Percentiles rank a stretch among this genome's conserved stretches.
These are phyloP conservation scores for Euphorbia corollata DNA, from an alignment of 441 rosid species.

Conservation along the genomic window DNA sequence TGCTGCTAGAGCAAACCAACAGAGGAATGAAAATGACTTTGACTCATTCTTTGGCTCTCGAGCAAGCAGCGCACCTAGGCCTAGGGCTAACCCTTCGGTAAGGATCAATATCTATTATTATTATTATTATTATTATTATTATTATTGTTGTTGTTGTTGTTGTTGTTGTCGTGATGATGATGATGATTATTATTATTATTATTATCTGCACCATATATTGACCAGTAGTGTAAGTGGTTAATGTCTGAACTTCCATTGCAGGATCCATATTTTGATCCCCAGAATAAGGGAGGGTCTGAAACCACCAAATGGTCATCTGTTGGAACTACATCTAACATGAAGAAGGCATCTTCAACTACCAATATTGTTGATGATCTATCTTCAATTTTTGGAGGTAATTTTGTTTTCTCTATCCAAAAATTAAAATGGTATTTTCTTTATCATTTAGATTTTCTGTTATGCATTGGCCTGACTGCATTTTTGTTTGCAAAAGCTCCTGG, in stretches of 20 bases:
- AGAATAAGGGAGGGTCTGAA: conserved; percentile 62
- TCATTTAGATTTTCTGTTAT: background rate
- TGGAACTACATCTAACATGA: conserved; percentile 53
- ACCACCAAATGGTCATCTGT: conserved; percentile 48
- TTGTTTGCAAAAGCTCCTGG: conserved; percentile 40
- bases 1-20: conserved; percentile 63
- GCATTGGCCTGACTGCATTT: conserved; percentile 22
- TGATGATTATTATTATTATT: conserved; percentile 15
- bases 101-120: conserved; percentile 28
- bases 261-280: conserved; percentile 55
- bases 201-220: conserved; percentile 8
- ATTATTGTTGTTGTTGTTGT: too few species aligned
- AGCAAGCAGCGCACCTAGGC: conserved; percentile 79
- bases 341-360: conserved; percentile 69
- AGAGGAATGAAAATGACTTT: conserved; percentile 60
- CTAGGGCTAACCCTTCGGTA: conserved; percentile 60
- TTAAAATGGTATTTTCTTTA: conserved; percentile 6
- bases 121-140: conserved; percentile 19
- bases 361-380: conserved; percentile 78
- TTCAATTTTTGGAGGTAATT: conserved; percentile 76
- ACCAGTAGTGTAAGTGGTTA: conserved; percentile 8
- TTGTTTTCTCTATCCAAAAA: background rate
- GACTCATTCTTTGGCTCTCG: conserved; percentile 74
- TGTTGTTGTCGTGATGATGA: too few species aligned
- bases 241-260: conserved; percentile 30